Percentiles rank a stretch among this genome's conserved stretches.
Evolutionary conservation across 1,284 basidiomycete species (phyloP).

Genomic region (Tetrapyrgos nigripes): DNA sequence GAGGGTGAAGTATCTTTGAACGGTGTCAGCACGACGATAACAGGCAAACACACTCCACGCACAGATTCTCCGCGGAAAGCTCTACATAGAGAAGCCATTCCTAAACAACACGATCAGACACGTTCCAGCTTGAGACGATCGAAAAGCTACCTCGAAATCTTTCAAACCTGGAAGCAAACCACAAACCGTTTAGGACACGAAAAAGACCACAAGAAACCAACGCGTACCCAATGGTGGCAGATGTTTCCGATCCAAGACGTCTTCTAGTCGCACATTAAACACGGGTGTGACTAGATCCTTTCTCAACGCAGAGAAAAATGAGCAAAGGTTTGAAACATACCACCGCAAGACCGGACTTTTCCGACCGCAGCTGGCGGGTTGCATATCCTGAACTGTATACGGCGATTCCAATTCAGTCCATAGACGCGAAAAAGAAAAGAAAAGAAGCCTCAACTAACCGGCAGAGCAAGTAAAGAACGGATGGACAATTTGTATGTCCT

Average conservation of each 20-base stretch:
- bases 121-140: not conserved
- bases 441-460: conserved; percentile 43
- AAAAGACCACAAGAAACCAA: conserved; percentile 42
- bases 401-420: conserved; percentile 3
- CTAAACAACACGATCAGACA: conserved; percentile 21
- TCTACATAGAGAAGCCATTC: conserved; percentile 83
- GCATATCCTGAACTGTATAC: conserved; percentile 59
- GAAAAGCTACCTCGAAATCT: conserved; percentile 63
- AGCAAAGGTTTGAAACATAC: conserved; percentile 32
- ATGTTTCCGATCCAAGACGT: conserved; percentile 73
- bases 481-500: conserved; percentile 52
- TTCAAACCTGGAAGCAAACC: conserved; percentile 55
- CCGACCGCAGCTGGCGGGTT: conserved; percentile 72
- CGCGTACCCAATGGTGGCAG: conserved; percentile 67
- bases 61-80: conserved; percentile 72
- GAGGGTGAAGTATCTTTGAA: conserved; percentile 69
- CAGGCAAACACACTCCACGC: conserved; percentile 11
- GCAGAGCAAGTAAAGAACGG: conserved; percentile 55
- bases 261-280: conserved; percentile 67
- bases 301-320: conserved; percentile 5
- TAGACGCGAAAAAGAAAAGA: not conserved
- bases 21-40: conserved; percentile 5
- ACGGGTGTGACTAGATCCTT: conserved; percentile 55
- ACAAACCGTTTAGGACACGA: not conserved
- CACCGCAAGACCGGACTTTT: conserved; percentile 66